phyloP scores from a whole-genome alignment of 73 alveolate species.

The Paramecium bursaria region DNA sequence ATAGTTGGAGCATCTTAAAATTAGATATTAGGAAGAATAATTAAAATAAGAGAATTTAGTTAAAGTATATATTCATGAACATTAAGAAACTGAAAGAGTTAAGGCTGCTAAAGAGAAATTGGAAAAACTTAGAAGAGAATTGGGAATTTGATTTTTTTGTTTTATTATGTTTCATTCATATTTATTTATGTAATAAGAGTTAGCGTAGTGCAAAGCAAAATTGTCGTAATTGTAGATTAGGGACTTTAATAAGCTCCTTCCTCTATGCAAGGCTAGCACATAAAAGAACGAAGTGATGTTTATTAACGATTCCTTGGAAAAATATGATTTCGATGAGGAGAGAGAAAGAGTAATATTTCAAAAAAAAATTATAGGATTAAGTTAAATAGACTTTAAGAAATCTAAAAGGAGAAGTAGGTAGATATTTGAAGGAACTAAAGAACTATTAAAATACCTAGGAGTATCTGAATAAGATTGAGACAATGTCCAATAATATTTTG shows the following conservation, averaged over 20 bases:
- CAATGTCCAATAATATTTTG: slow-evolving; percentile 38
- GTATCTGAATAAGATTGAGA: slow-evolving; percentile 35
- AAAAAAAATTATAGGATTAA: slow-evolving; percentile 9
- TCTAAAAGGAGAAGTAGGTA: slow-evolving; percentile 14
- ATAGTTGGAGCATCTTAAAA: no score
- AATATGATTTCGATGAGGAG: slow-evolving; percentile 59
- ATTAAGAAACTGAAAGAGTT: no score
- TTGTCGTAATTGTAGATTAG: slow-evolving; percentile 5
- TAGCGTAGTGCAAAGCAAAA: slow-evolving; percentile 54
- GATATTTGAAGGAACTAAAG: slow-evolving; percentile 25
- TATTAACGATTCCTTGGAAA: slow-evolving; percentile 39
- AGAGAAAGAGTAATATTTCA: slow-evolving; percentile 44
- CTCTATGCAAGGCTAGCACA: slow-evolving; percentile 38
- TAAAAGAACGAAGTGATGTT: slow-evolving; percentile 3
- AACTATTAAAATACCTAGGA: slow-evolving; percentile 32
- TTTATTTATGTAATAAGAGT: slow-evolving; percentile 59
- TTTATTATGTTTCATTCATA: no score
- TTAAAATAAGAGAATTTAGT: no score
- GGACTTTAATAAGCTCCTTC: slow-evolving; percentile 17
- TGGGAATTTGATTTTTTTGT: no score
- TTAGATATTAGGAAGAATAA: no score
- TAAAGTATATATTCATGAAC: no score
- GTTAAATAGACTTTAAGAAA: background rate
- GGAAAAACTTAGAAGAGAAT: no score
- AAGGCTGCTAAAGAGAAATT: no score